Conservation (phyloP, 1,139 yeast genomes). For the Pneumocystis sp. region DNA sequence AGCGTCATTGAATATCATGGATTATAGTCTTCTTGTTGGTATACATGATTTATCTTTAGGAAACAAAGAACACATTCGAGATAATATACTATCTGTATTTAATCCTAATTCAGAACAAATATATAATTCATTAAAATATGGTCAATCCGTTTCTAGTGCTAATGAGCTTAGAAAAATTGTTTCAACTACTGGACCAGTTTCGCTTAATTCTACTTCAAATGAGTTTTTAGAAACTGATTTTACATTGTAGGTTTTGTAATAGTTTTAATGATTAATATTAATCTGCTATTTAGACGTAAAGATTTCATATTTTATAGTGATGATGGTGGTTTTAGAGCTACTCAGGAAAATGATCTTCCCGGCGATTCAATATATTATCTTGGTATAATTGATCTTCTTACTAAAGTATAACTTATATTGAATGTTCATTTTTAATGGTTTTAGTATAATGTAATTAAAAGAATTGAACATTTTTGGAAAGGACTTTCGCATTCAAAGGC, state of each 20-base stretch:
- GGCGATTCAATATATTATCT: constrained; percentile 63
- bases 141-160: constrained; percentile 9
- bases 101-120: constrained; percentile 21
- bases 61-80: constrained; percentile 31
- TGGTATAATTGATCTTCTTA: constrained; percentile 88
- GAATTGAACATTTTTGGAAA: constrained; percentile 77
- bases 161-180: constrained; percentile 12
- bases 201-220: constrained; percentile 8
- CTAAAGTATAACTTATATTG: constrained; percentile 29
- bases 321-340: constrained; percentile 75
- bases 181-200: constrained; percentile 15
- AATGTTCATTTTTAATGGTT: not conserved
- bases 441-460: constrained; percentile 53
- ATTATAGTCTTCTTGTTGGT: constrained; percentile 78
- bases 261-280: not conserved
- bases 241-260: not conserved
- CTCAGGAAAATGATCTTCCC: constrained; percentile 50
- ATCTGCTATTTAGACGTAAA: not conserved
- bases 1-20: constrained; percentile 46
- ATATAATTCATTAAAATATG: constrained; percentile 5
- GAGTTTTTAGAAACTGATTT: constrained; percentile 6
- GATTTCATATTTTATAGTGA: constrained; percentile 51
- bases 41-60: constrained; percentile 60
- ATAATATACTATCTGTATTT: constrained; percentile 25
- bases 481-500: constrained; percentile 48